These are phyloP conservation scores for Cronartium quercuum DNA, from an alignment of 1,284 basidiomycete genomes.

Conservation along the genomic window DNA sequence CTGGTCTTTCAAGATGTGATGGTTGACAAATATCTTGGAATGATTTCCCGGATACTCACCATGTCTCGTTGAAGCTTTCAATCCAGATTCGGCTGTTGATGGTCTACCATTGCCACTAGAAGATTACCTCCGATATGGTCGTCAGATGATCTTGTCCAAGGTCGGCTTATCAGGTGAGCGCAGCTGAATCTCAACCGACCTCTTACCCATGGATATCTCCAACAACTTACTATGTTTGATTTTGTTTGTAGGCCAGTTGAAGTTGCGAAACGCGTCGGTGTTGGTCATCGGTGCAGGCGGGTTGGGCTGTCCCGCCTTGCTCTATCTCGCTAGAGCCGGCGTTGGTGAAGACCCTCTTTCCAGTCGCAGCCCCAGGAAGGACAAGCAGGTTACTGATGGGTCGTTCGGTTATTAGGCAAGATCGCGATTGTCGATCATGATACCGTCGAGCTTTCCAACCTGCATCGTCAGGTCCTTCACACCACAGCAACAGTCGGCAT, in stretches of 20 bases:
- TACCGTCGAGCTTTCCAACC: constrained; percentile 79
- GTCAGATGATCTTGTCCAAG: constrained; percentile 91
- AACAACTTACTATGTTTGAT: neutral
- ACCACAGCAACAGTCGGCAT: constrained; percentile 70
- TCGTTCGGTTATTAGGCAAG: constrained; percentile 54
- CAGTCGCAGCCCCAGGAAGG: neutral
- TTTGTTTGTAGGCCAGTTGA: constrained; percentile 66
- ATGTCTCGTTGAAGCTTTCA: neutral
- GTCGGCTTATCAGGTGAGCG: constrained; percentile 71
- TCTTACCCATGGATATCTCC: neutral
- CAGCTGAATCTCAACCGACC: constrained; percentile 7
- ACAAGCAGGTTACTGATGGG: neutral
- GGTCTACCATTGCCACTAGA: constrained; percentile 48
- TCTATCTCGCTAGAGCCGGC: constrained; percentile 86
- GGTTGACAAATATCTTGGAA: neutral
- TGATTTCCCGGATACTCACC: too few species aligned
- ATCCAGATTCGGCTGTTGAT: neutral
- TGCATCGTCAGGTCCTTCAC: constrained; percentile 89
- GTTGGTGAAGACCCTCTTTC: constrained; percentile 59
- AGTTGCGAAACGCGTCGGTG: constrained; percentile 66
- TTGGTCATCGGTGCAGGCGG: constrained; percentile 92
- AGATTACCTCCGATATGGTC: constrained; percentile 85
- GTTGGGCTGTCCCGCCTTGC: constrained; percentile 87
- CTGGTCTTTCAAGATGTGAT: neutral
- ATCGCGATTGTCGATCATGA: constrained; percentile 90